Conservation (phyloP, 2,329 filamentous ascomycete species). For the Aspergillus cejpii region DNA sequence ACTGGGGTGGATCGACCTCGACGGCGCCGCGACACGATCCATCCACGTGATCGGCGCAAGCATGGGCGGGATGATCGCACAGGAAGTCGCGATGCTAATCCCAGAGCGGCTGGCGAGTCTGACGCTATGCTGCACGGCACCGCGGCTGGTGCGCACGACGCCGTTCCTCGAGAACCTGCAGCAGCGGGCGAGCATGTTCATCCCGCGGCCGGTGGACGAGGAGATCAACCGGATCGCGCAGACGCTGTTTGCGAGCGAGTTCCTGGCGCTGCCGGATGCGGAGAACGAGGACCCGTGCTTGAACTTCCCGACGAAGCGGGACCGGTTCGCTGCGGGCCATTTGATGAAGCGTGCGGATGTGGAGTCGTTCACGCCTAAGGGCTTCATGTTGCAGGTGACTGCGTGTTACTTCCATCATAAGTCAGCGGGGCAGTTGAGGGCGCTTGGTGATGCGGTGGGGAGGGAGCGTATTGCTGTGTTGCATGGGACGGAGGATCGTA, state of each 20-base stretch:
- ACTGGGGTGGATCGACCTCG: conserved; percentile 56
- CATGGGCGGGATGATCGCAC: conserved; percentile 88
- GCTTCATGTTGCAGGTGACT: conserved; percentile 69
- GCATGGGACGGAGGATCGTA: conserved; percentile 69
- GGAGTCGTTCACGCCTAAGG: conserved; percentile 55
- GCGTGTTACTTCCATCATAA: conserved; percentile 78
- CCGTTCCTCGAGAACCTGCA: conserved; percentile 58
- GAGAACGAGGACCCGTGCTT: conserved; percentile 35
- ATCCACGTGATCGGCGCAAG: conserved; percentile 70
- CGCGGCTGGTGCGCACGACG: conserved; percentile 53
- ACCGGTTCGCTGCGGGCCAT: conserved; percentile 76
- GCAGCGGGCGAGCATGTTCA: conserved; percentile 50
- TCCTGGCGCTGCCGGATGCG: conserved; percentile 57
- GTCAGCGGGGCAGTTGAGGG: conserved; percentile 56
- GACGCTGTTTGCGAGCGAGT: conserved; percentile 60
- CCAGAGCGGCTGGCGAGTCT: conserved; percentile 49
- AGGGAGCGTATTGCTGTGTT: conserved; percentile 67
- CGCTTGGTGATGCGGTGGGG: conserved; percentile 62
- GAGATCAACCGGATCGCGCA: conserved; percentile 58
- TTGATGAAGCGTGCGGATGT: conserved; percentile 61
- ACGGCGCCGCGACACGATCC: conserved; percentile 38
- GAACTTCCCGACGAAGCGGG: conserved; percentile 66
- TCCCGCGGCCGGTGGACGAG: conserved; percentile 64
- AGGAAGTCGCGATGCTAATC: conserved; percentile 56
- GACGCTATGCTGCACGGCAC: conserved; percentile 56